Evolutionary conservation across 1,284 basidiomycete species (phyloP).

Genomic region (Papiliotrema fonsecae): DNA sequence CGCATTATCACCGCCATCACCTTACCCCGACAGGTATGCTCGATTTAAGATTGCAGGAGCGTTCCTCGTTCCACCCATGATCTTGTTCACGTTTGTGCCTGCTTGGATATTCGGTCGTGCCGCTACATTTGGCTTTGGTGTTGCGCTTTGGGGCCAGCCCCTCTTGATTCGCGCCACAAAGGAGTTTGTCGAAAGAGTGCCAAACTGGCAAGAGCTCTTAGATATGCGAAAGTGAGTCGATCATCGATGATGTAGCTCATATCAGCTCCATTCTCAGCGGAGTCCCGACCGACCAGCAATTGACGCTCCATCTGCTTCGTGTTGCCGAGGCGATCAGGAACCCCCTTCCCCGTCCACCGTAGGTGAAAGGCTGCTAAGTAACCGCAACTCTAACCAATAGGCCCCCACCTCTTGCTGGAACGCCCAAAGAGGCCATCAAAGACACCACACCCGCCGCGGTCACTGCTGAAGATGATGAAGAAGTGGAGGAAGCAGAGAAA

Average conservation of each 20-base stretch:
- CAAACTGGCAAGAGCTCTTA: conserved; percentile 51
- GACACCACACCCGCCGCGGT: conserved; percentile 33
- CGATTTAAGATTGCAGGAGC: conserved; percentile 47
- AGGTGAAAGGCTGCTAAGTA: conserved; percentile 6
- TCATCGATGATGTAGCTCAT: conserved; percentile 1
- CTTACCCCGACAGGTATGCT: conserved; percentile 45
- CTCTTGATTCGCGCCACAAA: conserved; percentile 47
- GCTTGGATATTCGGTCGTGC: conserved; percentile 50
- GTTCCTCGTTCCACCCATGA: conserved; percentile 41
- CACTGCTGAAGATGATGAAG: conserved; percentile 31
- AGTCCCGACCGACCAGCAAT: conserved; percentile 58
- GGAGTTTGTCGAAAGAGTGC: conserved; percentile 50
- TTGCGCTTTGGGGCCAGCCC: conserved; percentile 55
- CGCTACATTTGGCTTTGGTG: conserved; percentile 51
- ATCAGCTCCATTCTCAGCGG: conserved; percentile 52
- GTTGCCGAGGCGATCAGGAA: conserved; percentile 49
- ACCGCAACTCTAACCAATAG: conserved; percentile 4
- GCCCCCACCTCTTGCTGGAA: conserved; percentile 36
- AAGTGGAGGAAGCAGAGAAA: conserved; percentile 31
- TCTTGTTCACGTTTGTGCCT: conserved; percentile 50
- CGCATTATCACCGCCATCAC: conserved; percentile 43
- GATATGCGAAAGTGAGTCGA: conserved; percentile 50
- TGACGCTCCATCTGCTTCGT: conserved; percentile 54
- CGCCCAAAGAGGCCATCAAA: conserved; percentile 44
- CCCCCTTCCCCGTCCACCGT: conserved; percentile 46